These are phyloP conservation scores for Candida parachauliodes DNA, from an alignment of 805 yeast species.

Conservation along the genomic window DNA sequence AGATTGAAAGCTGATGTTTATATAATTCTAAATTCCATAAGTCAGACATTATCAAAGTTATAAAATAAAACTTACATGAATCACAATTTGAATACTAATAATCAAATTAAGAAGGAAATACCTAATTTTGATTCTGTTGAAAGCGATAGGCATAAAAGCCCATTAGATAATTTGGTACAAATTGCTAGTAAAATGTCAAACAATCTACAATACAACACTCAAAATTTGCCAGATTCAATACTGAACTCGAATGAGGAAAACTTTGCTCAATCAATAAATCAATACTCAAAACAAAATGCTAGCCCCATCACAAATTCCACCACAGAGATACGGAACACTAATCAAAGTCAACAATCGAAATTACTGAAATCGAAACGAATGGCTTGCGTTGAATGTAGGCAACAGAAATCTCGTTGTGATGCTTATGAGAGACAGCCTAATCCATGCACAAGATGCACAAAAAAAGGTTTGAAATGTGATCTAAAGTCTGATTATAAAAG, in stretches of 20 bases:
- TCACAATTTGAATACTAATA: not conserved
- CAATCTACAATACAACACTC: not conserved
- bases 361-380: conserved; percentile 46
- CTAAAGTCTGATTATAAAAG: conserved; percentile 81
- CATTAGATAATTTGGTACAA: conserved; percentile 40
- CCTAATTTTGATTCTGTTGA: not conserved
- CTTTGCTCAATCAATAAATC: not conserved
- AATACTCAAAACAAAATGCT: conserved; percentile 8
- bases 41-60: too few species aligned
- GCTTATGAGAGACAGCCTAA: conserved; percentile 71
- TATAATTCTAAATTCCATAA: too few species aligned
- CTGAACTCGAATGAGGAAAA: not conserved
- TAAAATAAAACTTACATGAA: conserved; percentile 3
- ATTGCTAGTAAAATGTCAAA: conserved; percentile 40
- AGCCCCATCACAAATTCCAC: not conserved
- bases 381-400: conserved; percentile 96
- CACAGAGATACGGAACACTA: not conserved
- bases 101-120: not conserved
- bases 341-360: conserved; percentile 6
- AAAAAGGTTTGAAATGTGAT: conserved; percentile 66
- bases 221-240: not conserved
- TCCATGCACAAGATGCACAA: conserved; percentile 80
- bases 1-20: too few species aligned
- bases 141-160: conserved; percentile 14
- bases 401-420: conserved; percentile 90